phyloP scores from a whole-genome alignment of 352 stramenopile species.

The Hyphochytrium catenoides region DNA sequence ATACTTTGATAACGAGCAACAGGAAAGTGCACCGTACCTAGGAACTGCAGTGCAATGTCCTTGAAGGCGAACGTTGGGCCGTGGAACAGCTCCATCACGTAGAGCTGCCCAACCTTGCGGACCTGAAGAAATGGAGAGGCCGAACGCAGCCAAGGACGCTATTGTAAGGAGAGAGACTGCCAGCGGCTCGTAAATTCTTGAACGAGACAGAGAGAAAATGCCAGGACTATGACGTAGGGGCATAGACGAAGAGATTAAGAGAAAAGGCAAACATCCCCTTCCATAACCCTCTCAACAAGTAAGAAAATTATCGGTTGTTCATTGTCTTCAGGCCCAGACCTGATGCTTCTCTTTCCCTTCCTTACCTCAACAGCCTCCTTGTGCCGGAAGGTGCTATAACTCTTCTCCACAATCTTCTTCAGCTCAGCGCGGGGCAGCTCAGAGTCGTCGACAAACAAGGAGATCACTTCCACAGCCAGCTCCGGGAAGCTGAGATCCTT shows the following conservation, averaged over 20 bases:
- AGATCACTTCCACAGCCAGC: constrained; percentile 82
- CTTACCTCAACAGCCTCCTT: constrained; percentile 81
- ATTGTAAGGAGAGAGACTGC: background rate
- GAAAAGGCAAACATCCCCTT: constrained; percentile 1
- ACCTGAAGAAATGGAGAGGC: background rate
- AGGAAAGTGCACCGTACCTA: no score
- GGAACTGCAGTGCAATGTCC: constrained; percentile 95
- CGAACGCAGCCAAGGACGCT: background rate
- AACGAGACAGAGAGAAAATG: background rate
- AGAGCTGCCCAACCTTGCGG: constrained; percentile 29
- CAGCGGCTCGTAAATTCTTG: no score
- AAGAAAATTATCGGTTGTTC: background rate
- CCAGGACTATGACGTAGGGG: background rate
- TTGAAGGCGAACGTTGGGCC: constrained; percentile 98
- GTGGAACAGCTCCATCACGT: constrained; percentile 94
- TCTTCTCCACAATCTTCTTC: constrained; percentile 66
- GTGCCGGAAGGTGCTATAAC: constrained; percentile 76
- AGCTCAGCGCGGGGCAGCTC: constrained; percentile 78
- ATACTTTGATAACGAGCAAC: no score
- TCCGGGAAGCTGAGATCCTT: constrained; percentile 76
- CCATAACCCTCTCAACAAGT: background rate
- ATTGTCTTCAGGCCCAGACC: background rate
- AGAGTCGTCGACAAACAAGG: constrained; percentile 81
- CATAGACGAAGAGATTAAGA: constrained; percentile 1
- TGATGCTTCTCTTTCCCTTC: constrained; percentile 33